Conservation (phyloP, 2,329 filamentous ascomycete genomes). For the Aspergillus aculeatus region DNA sequence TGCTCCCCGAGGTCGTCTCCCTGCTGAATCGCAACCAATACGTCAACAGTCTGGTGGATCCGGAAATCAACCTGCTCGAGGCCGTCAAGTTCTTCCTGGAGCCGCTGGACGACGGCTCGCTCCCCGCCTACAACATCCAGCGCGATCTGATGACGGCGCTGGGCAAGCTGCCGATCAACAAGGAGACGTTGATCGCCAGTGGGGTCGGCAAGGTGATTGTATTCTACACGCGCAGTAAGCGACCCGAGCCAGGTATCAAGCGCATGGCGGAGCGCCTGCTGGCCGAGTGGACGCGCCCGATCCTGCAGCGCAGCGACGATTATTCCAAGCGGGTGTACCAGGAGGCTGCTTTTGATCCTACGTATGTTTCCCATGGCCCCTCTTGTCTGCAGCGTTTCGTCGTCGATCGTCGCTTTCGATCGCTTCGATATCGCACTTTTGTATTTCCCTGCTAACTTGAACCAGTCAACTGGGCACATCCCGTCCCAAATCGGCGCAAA, state of each 20-base stretch:
- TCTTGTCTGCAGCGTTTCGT: background rate
- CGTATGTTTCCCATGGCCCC: conserved; percentile 30
- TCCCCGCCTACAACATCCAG: conserved; percentile 97
- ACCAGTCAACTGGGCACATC: conserved; percentile 36
- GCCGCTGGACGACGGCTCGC: conserved; percentile 85
- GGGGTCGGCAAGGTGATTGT: conserved; percentile 94
- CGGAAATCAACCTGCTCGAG: conserved; percentile 91
- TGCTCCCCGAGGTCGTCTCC: conserved; percentile 84
- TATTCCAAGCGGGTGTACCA: conserved; percentile 77
- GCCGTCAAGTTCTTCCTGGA: conserved; percentile 97
- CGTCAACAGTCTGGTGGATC: conserved; percentile 82
- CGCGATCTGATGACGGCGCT: conserved; percentile 86
- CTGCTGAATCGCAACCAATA: conserved; percentile 83
- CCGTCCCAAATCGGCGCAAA: conserved; percentile 35
- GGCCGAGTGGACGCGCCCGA: conserved; percentile 92
- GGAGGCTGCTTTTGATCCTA: conserved; percentile 60
- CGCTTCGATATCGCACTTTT: background rate
- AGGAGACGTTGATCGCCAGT: conserved; percentile 83
- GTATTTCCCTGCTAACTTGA: background rate
- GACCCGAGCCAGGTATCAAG: conserved; percentile 84
- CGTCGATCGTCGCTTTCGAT: conserved; percentile 3
- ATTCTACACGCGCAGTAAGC: conserved; percentile 95
- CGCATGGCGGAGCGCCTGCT: conserved; percentile 89
- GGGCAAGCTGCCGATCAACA: conserved; percentile 78
- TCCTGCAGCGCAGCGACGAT: conserved; percentile 89